A percentile compares a stretch with the other conserved stretches of the same genome.
Conservation (phyloP, 2,329 filamentous ascomycete species). For the Paecilomyces niveus region DNA sequence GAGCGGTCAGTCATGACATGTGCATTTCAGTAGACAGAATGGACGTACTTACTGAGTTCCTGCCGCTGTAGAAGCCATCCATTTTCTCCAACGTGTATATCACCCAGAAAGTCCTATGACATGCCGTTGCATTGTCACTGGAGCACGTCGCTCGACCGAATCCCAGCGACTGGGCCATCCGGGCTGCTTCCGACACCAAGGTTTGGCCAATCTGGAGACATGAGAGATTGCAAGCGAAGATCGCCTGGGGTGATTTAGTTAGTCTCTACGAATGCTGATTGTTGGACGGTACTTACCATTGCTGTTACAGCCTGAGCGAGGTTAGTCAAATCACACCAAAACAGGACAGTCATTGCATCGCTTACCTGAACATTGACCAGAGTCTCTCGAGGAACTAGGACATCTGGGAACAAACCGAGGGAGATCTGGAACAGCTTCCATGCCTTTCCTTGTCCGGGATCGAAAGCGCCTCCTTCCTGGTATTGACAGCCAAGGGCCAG, state of each 20-base stretch:
- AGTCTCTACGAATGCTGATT: neutral
- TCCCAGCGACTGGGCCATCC: slow-evolving; percentile 24
- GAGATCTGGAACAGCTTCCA: slow-evolving; percentile 36
- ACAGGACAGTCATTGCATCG: neutral
- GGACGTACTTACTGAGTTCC: slow-evolving; percentile 22
- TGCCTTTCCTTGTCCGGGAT: slow-evolving; percentile 30
- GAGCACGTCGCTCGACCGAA: slow-evolving; percentile 19
- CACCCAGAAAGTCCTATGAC: slow-evolving; percentile 32
- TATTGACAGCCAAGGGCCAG: slow-evolving; percentile 35
- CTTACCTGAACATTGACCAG: slow-evolving; percentile 15
- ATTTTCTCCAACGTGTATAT: slow-evolving; percentile 35
- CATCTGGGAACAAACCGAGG: slow-evolving; percentile 29
- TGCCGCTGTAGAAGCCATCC: slow-evolving; percentile 21
- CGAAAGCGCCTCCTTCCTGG: slow-evolving; percentile 28
- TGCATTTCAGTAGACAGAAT: neutral
- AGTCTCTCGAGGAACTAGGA: slow-evolving; percentile 16
- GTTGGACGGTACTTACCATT: slow-evolving; percentile 12
- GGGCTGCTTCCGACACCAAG: slow-evolving; percentile 25
- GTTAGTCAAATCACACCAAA: neutral
- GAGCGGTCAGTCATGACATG: neutral
- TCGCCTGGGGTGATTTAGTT: slow-evolving; percentile 15
- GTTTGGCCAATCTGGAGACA: slow-evolving; percentile 27
- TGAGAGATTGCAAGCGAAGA: slow-evolving; percentile 29
- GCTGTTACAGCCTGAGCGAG: slow-evolving; percentile 18
- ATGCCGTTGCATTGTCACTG: slow-evolving; percentile 8